A percentile compares a stretch with the other conserved stretches of the same genome.
Evolutionary conservation across 257 asterid species (phyloP).

Genomic region (Euphrasia confusa): DNA sequence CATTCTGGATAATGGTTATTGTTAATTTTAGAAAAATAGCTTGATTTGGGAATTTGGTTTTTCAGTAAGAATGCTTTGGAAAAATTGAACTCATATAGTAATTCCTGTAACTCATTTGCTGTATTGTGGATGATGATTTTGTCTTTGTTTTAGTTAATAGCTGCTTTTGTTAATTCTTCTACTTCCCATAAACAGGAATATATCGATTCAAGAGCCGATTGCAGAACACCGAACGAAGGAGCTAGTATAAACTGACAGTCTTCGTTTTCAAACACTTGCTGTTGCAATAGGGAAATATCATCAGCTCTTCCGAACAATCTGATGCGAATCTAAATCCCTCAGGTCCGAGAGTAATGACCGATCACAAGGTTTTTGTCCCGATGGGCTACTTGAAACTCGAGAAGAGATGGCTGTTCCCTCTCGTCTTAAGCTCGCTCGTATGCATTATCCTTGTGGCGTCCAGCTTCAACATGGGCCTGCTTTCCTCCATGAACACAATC

Average conservation of each 20-base stretch:
- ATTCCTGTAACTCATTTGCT: slow-evolving; percentile 16
- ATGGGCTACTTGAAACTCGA: slow-evolving; percentile 62
- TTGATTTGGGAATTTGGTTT: slow-evolving; percentile 20
- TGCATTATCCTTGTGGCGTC: slow-evolving; percentile 60
- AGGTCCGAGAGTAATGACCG: slow-evolving; percentile 32
- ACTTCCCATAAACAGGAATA: slow-evolving; percentile 13
- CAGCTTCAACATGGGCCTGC: slow-evolving; percentile 61
- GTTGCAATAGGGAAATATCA: slow-evolving; percentile 21
- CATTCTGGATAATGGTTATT: background rate
- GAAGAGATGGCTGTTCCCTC: slow-evolving; percentile 77
- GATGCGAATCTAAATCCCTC: background rate
- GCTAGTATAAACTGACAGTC: slow-evolving; percentile 21
- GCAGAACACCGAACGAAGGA: slow-evolving; percentile 22
- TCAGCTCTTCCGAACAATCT: slow-evolving; percentile 18
- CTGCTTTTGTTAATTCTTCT: slow-evolving; percentile 13
- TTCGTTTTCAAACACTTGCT: slow-evolving; percentile 29
- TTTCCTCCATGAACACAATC: slow-evolving; percentile 51
- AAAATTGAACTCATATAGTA: background rate
- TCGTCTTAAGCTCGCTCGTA: slow-evolving; percentile 53
- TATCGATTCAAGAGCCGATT: slow-evolving; percentile 23
- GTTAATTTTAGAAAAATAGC: background rate
- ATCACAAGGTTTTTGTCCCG: slow-evolving; percentile 31
- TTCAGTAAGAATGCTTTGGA: background rate
- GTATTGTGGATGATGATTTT: slow-evolving; percentile 17
- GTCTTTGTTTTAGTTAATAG: slow-evolving; percentile 23